Evolutionary conservation across 768 basidiomycete genomes (phyloP).

Genomic region (Hypholoma sublateritium): DNA sequence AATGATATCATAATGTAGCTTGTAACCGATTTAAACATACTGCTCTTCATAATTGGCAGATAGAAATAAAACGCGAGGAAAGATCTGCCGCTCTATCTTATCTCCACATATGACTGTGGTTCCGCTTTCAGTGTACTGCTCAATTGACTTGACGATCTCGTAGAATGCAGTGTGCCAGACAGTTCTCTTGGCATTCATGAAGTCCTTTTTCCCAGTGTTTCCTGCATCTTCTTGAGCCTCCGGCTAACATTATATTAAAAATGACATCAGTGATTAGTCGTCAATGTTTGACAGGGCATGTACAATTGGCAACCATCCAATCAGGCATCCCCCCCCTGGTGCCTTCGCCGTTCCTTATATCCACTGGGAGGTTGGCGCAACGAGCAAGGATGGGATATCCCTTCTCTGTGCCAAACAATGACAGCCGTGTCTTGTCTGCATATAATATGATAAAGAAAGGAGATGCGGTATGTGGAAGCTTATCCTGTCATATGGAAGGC

Average conservation of each 20-base stretch:
- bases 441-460: slow-evolving; percentile 34
- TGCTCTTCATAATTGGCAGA: slow-evolving; percentile 41
- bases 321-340: slow-evolving; percentile 30
- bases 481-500: slow-evolving; percentile 8
- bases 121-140: not conserved
- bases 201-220: slow-evolving; percentile 27
- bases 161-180: slow-evolving; percentile 36
- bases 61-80: slow-evolving; percentile 31
- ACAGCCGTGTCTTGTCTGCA: slow-evolving; percentile 39
- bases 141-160: slow-evolving; percentile 24
- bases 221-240: slow-evolving; percentile 31
- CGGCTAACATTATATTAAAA: not conserved
- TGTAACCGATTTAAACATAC: slow-evolving; percentile 27
- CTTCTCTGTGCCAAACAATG: slow-evolving; percentile 34
- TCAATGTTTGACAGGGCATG: not conserved
- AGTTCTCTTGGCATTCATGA: slow-evolving; percentile 29
- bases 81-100: slow-evolving; percentile 21
- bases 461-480: slow-evolving; percentile 21
- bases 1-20: not conserved
- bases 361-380: slow-evolving; percentile 28
- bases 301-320: slow-evolving; percentile 40
- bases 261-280: not conserved
- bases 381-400: slow-evolving; percentile 36
- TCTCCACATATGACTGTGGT: slow-evolving; percentile 12
- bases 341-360: slow-evolving; percentile 31